Evolutionary conservation across 2,329 filamentous ascomycete genomes (phyloP).

Genomic region (Claviceps humidiphila): DNA sequence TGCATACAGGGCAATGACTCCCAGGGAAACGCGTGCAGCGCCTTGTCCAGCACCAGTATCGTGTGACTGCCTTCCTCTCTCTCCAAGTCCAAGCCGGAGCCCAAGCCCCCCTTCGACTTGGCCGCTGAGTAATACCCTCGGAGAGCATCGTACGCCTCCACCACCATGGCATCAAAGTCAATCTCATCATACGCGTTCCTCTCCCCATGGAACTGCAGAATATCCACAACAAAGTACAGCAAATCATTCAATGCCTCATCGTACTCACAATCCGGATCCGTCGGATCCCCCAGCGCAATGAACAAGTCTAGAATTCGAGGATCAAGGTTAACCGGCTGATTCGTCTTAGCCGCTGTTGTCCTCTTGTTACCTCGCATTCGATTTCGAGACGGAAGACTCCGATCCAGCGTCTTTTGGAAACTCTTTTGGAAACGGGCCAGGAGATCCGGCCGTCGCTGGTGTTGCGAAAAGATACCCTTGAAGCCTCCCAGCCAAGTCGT

Average conservation of each 20-base stretch:
- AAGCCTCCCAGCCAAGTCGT: slow-evolving; percentile 93
- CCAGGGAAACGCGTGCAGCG: slow-evolving; percentile 87
- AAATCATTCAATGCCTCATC: slow-evolving; percentile 87
- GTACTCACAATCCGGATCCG: slow-evolving; percentile 54
- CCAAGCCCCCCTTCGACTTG: slow-evolving; percentile 12
- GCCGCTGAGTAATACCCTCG: slow-evolving; percentile 56
- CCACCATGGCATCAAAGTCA: slow-evolving; percentile 82
- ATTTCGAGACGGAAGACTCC: slow-evolving; percentile 71
- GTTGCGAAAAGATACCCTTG: slow-evolving; percentile 79
- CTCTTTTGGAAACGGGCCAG: slow-evolving; percentile 63
- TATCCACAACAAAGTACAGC: slow-evolving; percentile 91
- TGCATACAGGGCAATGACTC: slow-evolving; percentile 84
- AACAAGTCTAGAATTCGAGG: slow-evolving; percentile 71
- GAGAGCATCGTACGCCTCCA: slow-evolving; percentile 78
- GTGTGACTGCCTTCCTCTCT: slow-evolving; percentile 49
- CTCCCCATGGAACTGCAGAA: slow-evolving; percentile 92
- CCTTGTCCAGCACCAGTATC: slow-evolving; percentile 81
- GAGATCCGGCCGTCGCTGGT: slow-evolving; percentile 46
- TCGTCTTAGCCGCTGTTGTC: slow-evolving; percentile 20
- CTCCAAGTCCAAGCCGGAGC: slow-evolving; percentile 15
- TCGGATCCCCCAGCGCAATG: slow-evolving; percentile 66
- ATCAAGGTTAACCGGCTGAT: slow-evolving; percentile 35
- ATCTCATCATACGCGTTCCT: slow-evolving; percentile 95
- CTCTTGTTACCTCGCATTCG: slow-evolving; percentile 47
- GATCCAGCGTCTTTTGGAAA: slow-evolving; percentile 68